Evolutionary conservation across 176 grass and related monocot species (phyloP).

Genomic region (Aegilops longissima): DNA sequence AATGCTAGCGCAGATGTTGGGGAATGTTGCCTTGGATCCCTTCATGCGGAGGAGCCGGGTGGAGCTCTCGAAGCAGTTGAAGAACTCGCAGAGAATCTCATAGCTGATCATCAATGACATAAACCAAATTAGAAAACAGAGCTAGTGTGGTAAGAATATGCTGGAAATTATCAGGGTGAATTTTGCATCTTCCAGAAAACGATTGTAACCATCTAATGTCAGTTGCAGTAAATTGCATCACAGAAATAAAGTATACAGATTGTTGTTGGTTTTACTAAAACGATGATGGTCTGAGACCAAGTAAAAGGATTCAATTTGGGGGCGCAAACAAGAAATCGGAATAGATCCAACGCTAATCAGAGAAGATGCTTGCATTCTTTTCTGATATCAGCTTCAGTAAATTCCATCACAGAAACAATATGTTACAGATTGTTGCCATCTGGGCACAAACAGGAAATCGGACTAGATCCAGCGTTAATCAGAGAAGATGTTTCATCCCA

Average conservation of each 20-base stretch:
- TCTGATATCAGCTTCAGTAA: background rate
- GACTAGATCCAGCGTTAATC: background rate
- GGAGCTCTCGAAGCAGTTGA: constrained; percentile 78
- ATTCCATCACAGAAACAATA: background rate
- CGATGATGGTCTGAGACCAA: background rate
- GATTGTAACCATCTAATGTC: background rate
- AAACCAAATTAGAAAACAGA: background rate
- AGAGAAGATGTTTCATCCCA: too few species aligned
- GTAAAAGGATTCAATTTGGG: background rate
- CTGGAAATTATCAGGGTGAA: background rate
- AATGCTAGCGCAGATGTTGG: constrained; percentile 67
- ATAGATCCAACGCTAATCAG: background rate
- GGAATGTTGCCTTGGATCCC: constrained; percentile 60
- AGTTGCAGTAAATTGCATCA: background rate
- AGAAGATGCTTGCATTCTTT: background rate
- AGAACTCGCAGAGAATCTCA: constrained; percentile 75
- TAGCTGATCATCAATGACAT: constrained; percentile 38
- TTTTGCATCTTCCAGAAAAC: background rate
- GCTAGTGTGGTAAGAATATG: background rate
- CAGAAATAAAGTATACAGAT: background rate
- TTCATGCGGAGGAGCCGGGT: constrained; percentile 73
- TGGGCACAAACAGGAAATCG: background rate
- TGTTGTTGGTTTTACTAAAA: background rate
- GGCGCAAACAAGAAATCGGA: background rate
- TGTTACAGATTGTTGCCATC: background rate